Evolutionary conservation across 768 basidiomycete species (phyloP), one percentile per base, ranked within the genome.

Genomic region (Galerina sulciceps): DNA sequence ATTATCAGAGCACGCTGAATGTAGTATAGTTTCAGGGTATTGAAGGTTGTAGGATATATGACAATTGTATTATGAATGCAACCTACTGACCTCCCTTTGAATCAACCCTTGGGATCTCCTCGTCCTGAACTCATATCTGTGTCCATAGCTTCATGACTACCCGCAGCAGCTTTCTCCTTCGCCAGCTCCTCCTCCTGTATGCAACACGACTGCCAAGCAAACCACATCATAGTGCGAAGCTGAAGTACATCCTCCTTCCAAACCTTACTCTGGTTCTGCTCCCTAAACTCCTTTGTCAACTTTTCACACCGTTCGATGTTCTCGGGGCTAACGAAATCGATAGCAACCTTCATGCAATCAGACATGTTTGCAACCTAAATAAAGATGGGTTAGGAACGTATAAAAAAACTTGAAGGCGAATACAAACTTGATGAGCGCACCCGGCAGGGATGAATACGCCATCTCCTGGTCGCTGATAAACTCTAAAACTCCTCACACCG

Each of bases 221-320:
- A 96, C 90, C 94, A 94, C 85, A 97, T 89, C 87, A 94, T 94
- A 57, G 89, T 91, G 57, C 90, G 82, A 60, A 97, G 79, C 75
- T 96, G 93, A 65, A 98, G 78, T 4, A 96, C 91, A 69, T 98
- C 96, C 70, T 94, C 90, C 73, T 96, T 95, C 96, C 96, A 98
- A 42, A 83, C 88, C 79, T 87, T 87, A 50, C 84, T 84, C 71
- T 89, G 87, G 68, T 96, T 96, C 75, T 96, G 92, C 69, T 88
- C 86, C 58, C 95, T 83, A 75, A 97, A 97, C 75, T 98, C 95
- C 64, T 81, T 79, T 59, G 92, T 95, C 55, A 98, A 81, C 71
- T 81, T 80, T 73, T 92, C 92, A 73, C 96, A 98, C 35, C 93
- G 85, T 47, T 76, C 78, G 38, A 98, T 88, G 70, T 96, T 97